A percentile compares a stretch with the other conserved stretches of the same genome.
Conservation (phyloP, 2,329 filamentous ascomycete genomes). For the Zymoseptoria crescenta region DNA sequence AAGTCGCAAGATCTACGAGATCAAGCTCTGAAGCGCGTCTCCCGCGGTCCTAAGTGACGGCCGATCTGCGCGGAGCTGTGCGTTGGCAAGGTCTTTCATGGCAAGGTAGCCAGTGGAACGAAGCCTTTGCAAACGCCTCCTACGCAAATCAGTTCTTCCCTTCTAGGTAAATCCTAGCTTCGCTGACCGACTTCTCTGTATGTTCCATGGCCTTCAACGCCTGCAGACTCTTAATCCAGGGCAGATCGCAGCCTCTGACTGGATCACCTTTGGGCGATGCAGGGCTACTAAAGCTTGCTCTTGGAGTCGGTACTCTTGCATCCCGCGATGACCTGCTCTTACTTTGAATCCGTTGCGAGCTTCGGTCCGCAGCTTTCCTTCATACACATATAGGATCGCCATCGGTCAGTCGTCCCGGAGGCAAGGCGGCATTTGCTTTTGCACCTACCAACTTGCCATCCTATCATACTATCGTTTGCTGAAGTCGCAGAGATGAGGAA, state of each 20-base stretch:
- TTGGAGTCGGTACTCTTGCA: neutral
- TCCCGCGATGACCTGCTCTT: neutral
- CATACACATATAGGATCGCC: neutral
- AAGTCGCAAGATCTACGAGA: neutral
- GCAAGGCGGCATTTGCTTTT: neutral
- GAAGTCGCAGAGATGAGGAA: conserved; percentile 12
- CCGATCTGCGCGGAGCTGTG: neutral
- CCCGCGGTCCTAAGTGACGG: too few species aligned
- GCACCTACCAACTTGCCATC: neutral
- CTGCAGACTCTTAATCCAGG: too few species aligned
- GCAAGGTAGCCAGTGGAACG: neutral
- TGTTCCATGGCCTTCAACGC: neutral
- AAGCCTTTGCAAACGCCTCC: neutral
- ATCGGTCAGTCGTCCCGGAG: neutral
- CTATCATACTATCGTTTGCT: neutral
- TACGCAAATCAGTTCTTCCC: neutral
- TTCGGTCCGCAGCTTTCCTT: neutral
- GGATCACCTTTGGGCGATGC: neutral
- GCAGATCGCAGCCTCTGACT: too few species aligned
- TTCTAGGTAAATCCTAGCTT: neutral
- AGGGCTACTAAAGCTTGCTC: neutral
- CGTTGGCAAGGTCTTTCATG: neutral
- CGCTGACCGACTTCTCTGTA: neutral
- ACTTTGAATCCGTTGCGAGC: neutral
- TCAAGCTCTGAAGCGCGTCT: neutral